Evolutionary conservation across 495 filamentous ascomycete genomes (phyloP), one percentile per base, ranked within the genome.

Genomic region (Daldinia childiae): DNA sequence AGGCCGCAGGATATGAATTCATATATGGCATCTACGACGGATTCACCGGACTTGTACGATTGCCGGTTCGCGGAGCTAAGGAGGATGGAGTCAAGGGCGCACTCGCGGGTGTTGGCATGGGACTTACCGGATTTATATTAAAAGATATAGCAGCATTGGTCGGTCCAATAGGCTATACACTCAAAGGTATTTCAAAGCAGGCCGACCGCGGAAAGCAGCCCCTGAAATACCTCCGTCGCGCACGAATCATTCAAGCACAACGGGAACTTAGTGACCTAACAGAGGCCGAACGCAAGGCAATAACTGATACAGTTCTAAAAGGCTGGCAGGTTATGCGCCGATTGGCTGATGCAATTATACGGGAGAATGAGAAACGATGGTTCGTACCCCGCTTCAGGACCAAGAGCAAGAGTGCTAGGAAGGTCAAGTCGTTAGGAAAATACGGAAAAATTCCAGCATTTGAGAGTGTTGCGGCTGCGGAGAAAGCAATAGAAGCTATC

Each of bases 1-100:
- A 81, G 8, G 91, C 91, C 0, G 91, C 91, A 0, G 81, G 88
- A 3, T 83, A 87, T 69, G 92, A 90, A 68, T 90, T 96, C 52
- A 78, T 81, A 0, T 87, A 90, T 60, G 92, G 93, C 0, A 84
- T 94, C 58, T 88, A 88, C 45, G 91, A 94, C 69, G 93, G 91
- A 29, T 81, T 90, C 59, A 91, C 89, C 0, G 93, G 91, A 0
- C 74, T 95, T 1, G 85, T 92, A 15, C 79, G 80, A 0, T 88
- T 93, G 34, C 92, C 93, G 0, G 81, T 86, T 38, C 83, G 83
- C 0, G 92, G 90, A 0, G 89, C 85, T 3, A 84, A 84, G 30
- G 77, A 85, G 11, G 82, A 88, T 1, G 84, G 87, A 2, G 71
- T 87, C 0, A 71, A 85, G 3, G 92, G 92, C 0, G 86, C 88